Conservation (phyloP, 345 rosid species). For the Corchorus capsularis region DNA sequence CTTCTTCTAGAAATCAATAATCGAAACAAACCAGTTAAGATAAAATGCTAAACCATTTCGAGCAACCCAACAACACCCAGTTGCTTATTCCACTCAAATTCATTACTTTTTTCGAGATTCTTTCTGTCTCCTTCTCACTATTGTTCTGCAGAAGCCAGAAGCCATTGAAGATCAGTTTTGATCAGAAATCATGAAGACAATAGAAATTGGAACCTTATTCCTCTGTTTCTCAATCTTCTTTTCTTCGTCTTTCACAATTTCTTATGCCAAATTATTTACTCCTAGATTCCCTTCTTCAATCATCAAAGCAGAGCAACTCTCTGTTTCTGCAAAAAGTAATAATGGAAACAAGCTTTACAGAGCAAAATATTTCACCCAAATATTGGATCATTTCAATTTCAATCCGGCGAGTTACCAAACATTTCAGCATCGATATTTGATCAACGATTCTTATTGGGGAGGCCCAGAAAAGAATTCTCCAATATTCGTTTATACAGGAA, state of each 20-base stretch:
- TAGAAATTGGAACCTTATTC: slow-evolving; percentile 16
- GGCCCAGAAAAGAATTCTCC: slow-evolving; percentile 47
- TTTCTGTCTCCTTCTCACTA: not conserved
- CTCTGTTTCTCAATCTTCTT: slow-evolving; percentile 19
- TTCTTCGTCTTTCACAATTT: not conserved
- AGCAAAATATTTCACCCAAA: slow-evolving; percentile 54
- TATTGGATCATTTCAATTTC: slow-evolving; percentile 65
- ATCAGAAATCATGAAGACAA: slow-evolving; percentile 11
- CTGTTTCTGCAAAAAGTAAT: slow-evolving; percentile 1
- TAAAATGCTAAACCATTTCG: not conserved
- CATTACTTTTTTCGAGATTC: not conserved
- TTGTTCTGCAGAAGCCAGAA: not conserved
- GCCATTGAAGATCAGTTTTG: not conserved
- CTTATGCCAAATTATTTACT: slow-evolving; percentile 16
- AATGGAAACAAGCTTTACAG: slow-evolving; percentile 24
- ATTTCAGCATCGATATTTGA: slow-evolving; percentile 53
- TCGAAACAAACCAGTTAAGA: not conserved
- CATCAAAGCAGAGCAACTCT: slow-evolving; percentile 26
- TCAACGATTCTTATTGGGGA: slow-evolving; percentile 53
- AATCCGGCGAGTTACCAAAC: slow-evolving; percentile 49
- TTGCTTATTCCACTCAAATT: not conserved
- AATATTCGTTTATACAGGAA: slow-evolving; percentile 62
- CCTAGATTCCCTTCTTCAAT: slow-evolving; percentile 39
- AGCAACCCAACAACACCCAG: not conserved
- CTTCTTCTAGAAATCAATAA: too few relatives aligned